Evolutionary conservation across 176 grass and related monocot genomes (phyloP), one percentile per base, ranked within the genome.

Genomic region (Bothriochloa decipiens): DNA sequence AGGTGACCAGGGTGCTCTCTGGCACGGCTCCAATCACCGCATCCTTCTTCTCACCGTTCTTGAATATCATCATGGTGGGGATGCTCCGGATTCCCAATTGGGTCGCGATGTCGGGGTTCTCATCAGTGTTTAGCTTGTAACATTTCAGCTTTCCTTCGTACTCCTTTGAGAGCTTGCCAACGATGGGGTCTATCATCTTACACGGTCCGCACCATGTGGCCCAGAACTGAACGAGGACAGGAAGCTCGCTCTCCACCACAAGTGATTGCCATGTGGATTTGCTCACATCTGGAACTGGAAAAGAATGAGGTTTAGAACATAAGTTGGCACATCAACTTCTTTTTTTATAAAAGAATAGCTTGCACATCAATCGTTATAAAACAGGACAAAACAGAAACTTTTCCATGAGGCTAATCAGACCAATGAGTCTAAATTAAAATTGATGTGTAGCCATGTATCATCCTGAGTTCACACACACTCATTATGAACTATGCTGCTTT

Each of bases 131-230:
- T 68, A 92, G 82, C 88, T 94, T 90, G 88, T 88, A 94, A 84
- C 85, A 95, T 60, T 91, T 90, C 80, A 96, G 80, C 91, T 87
- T 96, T 29, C 96, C 96, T 57, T 88, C 89, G 25, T 99, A 99
- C 43, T 89, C 89, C 77, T 93, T 92, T 1, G 96, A 95, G 14
- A 99, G 88, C 45, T 96, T 93, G 58, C 77, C 86, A 3, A 99
- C 57, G 25, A 96, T 77, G 7, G 96, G 96, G 14, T 93, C 91
- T 17, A 99, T 92, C 91, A 94, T 92, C 73, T 92, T 82, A 84
- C 96, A 96, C 0, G 96, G 96, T 52, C 93, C 96, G 37, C 96
- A 98, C 96, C 96, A 98, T 11, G 93, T 47, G 16, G 96, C 93
- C 96, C 96, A 96, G 70, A 95, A 96, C 50, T 94, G 75, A 35